phyloP scores from a whole-genome alignment of 768 basidiomycete genomes.

The Sporobolomyces phaffii region DNA sequence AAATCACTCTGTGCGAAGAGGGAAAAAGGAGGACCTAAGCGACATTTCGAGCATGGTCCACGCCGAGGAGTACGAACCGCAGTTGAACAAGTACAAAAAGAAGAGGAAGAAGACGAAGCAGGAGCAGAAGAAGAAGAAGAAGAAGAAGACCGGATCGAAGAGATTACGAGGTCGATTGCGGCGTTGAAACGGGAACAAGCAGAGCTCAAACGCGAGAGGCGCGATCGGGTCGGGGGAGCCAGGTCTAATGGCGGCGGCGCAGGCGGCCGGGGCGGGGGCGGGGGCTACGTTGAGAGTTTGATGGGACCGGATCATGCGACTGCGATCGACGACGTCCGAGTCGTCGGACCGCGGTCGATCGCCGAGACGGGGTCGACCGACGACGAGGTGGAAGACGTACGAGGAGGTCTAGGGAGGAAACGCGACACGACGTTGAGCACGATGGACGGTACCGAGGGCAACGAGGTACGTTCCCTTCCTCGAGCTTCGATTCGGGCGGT shows the following conservation, averaged over 20 bases:
- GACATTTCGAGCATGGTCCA: too few relatives aligned
- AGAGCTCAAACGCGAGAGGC: constrained; percentile 19
- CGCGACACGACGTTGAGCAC: constrained; percentile 1
- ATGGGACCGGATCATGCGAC: constrained; percentile 2
- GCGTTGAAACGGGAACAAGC: constrained; percentile 7
- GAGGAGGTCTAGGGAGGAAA: neutral
- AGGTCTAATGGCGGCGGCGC: too few relatives aligned
- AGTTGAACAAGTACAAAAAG: neutral
- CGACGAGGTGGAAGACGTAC: neutral
- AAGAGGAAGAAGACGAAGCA: neutral
- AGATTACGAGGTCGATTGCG: constrained; percentile 4
- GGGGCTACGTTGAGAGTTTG: neutral
- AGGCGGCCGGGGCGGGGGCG: neutral
- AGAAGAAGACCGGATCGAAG: neutral
- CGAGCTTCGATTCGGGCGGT: neutral
- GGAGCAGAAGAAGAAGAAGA: neutral
- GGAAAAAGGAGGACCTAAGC: too few relatives aligned
- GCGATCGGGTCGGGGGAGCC: too few relatives aligned
- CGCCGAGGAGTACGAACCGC: neutral
- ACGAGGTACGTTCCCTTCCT: constrained; percentile 2
- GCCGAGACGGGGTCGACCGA: neutral
- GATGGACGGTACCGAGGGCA: neutral
- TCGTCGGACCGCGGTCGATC: too few relatives aligned
- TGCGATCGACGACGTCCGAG: too few relatives aligned
- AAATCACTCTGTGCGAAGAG: too few relatives aligned